These are phyloP conservation scores for Amborella trichopoda DNA, from an alignment of 164 flowering plant genomes.

Conservation along the genomic window DNA sequence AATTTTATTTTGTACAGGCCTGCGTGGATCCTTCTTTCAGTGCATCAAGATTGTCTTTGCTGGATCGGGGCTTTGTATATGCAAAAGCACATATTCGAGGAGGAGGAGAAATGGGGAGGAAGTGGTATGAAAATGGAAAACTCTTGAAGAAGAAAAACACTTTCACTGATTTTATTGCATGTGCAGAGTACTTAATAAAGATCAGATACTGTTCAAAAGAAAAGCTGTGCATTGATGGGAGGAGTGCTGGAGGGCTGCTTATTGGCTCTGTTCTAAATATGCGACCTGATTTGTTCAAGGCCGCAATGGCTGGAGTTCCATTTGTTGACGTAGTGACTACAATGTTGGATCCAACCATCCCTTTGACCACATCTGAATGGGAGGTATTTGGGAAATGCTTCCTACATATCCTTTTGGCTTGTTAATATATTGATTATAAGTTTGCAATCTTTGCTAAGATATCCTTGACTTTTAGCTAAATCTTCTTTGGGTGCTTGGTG, in stretches of 20 bases:
- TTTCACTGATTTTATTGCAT: constrained; percentile 77
- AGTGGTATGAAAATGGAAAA: constrained; percentile 95
- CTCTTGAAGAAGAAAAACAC: constrained; percentile 79
- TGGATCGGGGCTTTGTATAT: constrained; percentile 79
- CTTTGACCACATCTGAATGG: constrained; percentile 25
- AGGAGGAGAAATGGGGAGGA: constrained; percentile 99
- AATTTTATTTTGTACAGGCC: constrained; percentile 23
- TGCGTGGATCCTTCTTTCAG: constrained; percentile 70
- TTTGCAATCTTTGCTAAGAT: too few relatives aligned
- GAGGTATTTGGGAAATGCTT: constrained; percentile 13
- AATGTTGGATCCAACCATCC: constrained; percentile 51
- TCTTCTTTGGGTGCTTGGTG: constrained; percentile 6
- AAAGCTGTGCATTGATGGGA: constrained; percentile 70
- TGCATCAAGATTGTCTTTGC: constrained; percentile 61
- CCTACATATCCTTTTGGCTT: background rate
- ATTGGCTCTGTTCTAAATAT: constrained; percentile 88
- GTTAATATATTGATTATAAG: too few relatives aligned
- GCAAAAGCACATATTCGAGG: constrained; percentile 92
- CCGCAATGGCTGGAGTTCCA: constrained; percentile 83
- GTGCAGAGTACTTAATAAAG: constrained; percentile 67
- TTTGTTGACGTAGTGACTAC: constrained; percentile 97
- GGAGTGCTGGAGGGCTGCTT: constrained; percentile 97
- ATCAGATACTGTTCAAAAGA: constrained; percentile 67
- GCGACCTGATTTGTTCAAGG: constrained; percentile 91
- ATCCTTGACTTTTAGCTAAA: too few relatives aligned